Evolutionary conservation across 2,329 filamentous ascomycete genomes (phyloP).

Genomic region (Phyllosticta capitalensis): DNA sequence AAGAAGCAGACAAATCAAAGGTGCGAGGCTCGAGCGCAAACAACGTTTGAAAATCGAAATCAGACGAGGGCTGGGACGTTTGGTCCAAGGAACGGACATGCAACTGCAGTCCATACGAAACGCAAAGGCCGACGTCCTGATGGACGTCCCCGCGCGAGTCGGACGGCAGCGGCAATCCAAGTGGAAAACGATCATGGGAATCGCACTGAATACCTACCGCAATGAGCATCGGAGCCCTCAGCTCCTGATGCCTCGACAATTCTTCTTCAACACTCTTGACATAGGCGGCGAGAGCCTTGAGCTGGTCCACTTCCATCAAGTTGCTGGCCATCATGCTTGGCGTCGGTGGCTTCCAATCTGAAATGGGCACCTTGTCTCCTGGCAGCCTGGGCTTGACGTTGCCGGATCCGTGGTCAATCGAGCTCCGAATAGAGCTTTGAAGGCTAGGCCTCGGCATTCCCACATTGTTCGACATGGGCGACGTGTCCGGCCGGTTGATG

Average conservation of each 20-base stretch:
- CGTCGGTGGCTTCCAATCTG: constrained; percentile 80
- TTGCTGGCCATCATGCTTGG: constrained; percentile 83
- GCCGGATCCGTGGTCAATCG: constrained; percentile 46
- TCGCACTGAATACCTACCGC: constrained; percentile 43
- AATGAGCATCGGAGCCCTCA: constrained; percentile 77
- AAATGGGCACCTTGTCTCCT: constrained; percentile 73
- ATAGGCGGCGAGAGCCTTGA: constrained; percentile 64
- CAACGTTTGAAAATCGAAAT: neutral
- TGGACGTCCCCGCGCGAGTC: neutral
- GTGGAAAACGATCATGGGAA: neutral
- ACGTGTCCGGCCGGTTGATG: constrained; percentile 24
- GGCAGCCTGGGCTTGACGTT: constrained; percentile 59
- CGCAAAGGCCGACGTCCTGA: neutral
- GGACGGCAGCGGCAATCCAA: neutral
- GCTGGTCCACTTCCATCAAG: constrained; percentile 69
- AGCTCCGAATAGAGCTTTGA: constrained; percentile 53
- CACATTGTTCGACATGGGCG: constrained; percentile 18
- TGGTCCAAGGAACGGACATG: neutral
- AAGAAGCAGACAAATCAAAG: neutral
- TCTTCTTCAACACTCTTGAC: constrained; percentile 81
- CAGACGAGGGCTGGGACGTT: neutral
- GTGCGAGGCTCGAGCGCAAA: neutral
- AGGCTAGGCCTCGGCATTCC: constrained; percentile 47
- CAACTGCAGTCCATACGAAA: neutral
- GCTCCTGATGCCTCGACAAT: constrained; percentile 74